A percentile compares a stretch with the other conserved stretches of the same genome.
phyloP scores from a whole-genome alignment of 352 stramenopile species.

The Pythium aquatile region DNA sequence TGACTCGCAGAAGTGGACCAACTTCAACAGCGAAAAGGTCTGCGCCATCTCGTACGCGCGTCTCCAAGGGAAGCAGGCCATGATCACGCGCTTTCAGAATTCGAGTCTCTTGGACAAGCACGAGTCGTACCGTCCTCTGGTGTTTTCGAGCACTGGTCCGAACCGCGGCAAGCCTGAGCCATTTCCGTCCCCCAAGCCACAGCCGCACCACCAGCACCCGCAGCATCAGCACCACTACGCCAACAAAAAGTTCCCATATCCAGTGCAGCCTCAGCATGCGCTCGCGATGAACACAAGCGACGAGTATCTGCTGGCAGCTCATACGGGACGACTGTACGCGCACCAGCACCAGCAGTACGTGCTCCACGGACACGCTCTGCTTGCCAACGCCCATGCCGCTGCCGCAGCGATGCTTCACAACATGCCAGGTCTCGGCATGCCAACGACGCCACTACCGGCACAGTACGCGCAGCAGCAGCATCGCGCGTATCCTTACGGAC shows the following conservation, averaged over 20 bases:
- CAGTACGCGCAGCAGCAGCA: constrained; percentile 12
- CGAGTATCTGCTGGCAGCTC: constrained; percentile 16
- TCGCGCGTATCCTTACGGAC: constrained; percentile 8
- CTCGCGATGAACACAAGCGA: constrained; percentile 15
- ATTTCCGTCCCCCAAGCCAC: constrained; percentile 61
- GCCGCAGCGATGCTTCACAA: constrained; percentile 28
- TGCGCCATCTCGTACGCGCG: constrained; percentile 97
- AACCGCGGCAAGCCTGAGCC: constrained; percentile 67
- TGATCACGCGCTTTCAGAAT: constrained; percentile 99
- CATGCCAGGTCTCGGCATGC: constrained; percentile 21
- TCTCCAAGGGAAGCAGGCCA: constrained; percentile 96
- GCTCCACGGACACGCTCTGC: constrained; percentile 20
- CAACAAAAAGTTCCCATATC: constrained; percentile 15
- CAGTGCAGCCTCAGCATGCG: constrained; percentile 2
- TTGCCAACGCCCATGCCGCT: constrained; percentile 25
- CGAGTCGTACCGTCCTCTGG: constrained; percentile 89
- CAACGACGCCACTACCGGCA: neutral
- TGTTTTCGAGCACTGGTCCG: constrained; percentile 83
- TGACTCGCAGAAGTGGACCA: constrained; percentile 92
- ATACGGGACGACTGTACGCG: constrained; percentile 12
- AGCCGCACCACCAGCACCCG: constrained; percentile 36
- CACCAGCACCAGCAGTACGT: constrained; percentile 25
- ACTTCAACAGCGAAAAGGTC: constrained; percentile 99
- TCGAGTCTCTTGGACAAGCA: constrained; percentile 94
- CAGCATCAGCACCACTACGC: constrained; percentile 29